Evolutionary conservation across 306 rosid species (phyloP), one percentile per base, ranked within the genome.

Genomic region (Quercus variabilis): DNA sequence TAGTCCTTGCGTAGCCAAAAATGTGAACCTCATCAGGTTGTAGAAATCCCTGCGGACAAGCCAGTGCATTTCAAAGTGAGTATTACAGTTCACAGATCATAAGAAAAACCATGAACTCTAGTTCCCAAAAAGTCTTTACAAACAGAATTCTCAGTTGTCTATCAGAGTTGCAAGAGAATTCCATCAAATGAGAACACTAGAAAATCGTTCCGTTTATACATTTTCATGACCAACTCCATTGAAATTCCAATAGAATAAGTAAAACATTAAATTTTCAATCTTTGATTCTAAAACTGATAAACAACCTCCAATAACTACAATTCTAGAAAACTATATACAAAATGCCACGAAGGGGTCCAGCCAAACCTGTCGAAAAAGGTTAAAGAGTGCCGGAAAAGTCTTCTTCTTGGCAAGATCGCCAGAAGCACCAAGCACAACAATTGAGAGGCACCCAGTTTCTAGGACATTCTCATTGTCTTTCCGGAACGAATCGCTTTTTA

Each of bases 401-500:
- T 95, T 95, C 91, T 93, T 95, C 83, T 91, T 95, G 81, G 99
- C 99, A 85, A 95, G 99, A 88, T 95, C 99, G 71, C 99, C 98
- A 17, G 98, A 95, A 58, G 99, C 98, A 41, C 99, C 99, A 52
- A 95, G 99, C 82, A 95, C 98, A 31, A 93, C 55, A 35, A 95
- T 91, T 70, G 98, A 88, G 65, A 95, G 94, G 30, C 89, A 74
- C 52, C 96, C 99, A 49, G 79, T 84, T 81, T 91, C 99, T 57
- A 76, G 84, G 49, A 73, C 88, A 85, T 74, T 58, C 19, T 88
- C 95, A 30, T 8, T 3, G 9, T 88, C 97, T 55, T 75, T 83
- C 18, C 85, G 20, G 18, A 62, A 28, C 5, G 96, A 76, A 0
- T 95, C 99, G 67, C 13, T 76, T 56, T 9, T 57, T 0, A 78